These are phyloP conservation scores for Elongisporangium prolatum DNA, from an alignment of 352 stramenopile species.

Conservation along the genomic window DNA sequence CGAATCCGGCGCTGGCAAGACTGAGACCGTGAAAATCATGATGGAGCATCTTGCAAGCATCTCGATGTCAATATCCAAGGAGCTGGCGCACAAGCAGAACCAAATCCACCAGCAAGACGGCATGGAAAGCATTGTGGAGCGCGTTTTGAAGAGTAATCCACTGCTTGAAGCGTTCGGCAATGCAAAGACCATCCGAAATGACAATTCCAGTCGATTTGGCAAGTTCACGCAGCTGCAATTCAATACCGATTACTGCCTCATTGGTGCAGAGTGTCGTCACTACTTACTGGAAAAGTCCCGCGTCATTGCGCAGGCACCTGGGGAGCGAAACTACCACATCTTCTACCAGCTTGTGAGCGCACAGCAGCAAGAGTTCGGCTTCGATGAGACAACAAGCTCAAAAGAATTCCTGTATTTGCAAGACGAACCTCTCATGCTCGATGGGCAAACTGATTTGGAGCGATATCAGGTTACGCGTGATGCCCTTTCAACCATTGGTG, in stretches of 20 bases:
- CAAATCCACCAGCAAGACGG: constrained; percentile 29
- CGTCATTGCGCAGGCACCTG: constrained; percentile 83
- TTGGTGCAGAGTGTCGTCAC: constrained; percentile 85
- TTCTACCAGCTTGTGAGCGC: constrained; percentile 94
- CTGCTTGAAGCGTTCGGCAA: constrained; percentile 90
- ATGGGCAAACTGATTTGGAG: constrained; percentile 65
- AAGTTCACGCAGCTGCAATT: constrained; percentile 95
- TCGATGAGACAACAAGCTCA: constrained; percentile 33
- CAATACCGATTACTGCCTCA: constrained; percentile 78
- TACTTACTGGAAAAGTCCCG: constrained; percentile 98
- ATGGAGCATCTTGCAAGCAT: constrained; percentile 93
- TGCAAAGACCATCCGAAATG: constrained; percentile 91
- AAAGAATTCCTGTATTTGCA: constrained; percentile 72
- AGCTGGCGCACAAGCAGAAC: constrained; percentile 60
- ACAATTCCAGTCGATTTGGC: constrained; percentile 94
- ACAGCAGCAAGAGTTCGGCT: constrained; percentile 50
- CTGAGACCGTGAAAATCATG: constrained; percentile 95
- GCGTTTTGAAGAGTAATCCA: constrained; percentile 54
- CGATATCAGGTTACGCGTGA: constrained; percentile 80
- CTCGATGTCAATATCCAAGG: constrained; percentile 57
- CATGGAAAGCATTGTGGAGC: constrained; percentile 53
- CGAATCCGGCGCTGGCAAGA: constrained; percentile 93
- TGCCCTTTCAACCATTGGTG: constrained; percentile 72
- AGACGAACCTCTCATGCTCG: constrained; percentile 58
- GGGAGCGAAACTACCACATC: constrained; percentile 98